A percentile compares a stretch with the other conserved stretches of the same genome.
Conservation (phyloP, 768 basidiomycete genomes). For the Macrocybe gigantea region DNA sequence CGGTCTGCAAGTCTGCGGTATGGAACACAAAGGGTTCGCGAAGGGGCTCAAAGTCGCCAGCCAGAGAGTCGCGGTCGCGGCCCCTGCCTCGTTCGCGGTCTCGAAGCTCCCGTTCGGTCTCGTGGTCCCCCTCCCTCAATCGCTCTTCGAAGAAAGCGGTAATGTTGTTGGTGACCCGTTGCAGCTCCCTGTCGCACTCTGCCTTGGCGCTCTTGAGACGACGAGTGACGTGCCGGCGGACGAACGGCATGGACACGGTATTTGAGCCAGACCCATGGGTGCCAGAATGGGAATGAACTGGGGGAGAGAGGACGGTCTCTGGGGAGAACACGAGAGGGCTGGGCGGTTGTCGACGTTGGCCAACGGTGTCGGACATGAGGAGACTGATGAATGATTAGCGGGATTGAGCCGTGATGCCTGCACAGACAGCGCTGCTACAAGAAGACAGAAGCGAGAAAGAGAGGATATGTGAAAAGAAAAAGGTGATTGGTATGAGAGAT, state of each 20-base stretch:
- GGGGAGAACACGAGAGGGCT: conserved; percentile 77
- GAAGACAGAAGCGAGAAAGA: conserved; percentile 3
- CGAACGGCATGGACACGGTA: conserved; percentile 88
- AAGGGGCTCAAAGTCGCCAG: conserved; percentile 47
- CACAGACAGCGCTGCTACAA: conserved; percentile 5
- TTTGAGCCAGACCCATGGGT: conserved; percentile 51
- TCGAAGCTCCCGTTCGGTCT: conserved; percentile 56
- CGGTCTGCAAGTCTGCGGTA: conserved; percentile 53
- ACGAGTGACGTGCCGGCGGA: conserved; percentile 87
- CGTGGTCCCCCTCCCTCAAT: conserved; percentile 71
- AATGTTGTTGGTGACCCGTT: conserved; percentile 90
- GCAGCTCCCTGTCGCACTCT: conserved; percentile 94
- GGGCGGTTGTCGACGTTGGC: conserved; percentile 57
- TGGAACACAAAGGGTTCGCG: conserved; percentile 60
- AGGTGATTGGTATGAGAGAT: conserved; percentile 8
- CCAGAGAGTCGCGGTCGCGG: conserved; percentile 53
- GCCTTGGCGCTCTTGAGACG: conserved; percentile 92
- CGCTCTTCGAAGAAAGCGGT: conserved; percentile 92
- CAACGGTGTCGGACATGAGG: conserved; percentile 47
- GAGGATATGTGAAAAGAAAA: conserved; percentile 16
- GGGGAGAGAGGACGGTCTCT: conserved; percentile 52
- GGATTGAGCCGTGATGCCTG: conserved; percentile 12
- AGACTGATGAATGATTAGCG: conserved; percentile 13
- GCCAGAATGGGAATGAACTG: conserved; percentile 31
- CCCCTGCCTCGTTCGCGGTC: conserved; percentile 43